Evolutionary conservation across 208 protist species (phyloP), one percentile per base, ranked within the genome.

Genomic region (Leishmania arabica): DNA sequence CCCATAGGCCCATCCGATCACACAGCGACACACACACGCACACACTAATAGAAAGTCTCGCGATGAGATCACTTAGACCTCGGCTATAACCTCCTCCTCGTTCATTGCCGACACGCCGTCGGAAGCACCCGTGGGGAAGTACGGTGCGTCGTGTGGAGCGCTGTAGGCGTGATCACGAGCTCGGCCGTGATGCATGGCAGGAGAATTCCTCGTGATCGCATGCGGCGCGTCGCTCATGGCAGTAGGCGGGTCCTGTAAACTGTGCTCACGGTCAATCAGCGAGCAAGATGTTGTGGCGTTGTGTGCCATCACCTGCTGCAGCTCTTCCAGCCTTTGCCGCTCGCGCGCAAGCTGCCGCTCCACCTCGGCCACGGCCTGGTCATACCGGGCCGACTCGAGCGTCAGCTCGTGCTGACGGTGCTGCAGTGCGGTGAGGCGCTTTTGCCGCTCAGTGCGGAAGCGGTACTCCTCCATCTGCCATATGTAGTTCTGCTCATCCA

Each of bases 381-480:
- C 83, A 42, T 87, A 84, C 4, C 77, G 82, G 15, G 65, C 51
- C 3, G 83, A 77, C 79, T 91, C 88, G 75, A 84, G 88, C n/a
- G 40, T 13, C n/a, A 88, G 31, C 73, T 90, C 84, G 4, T 69
- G 79, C 53, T 87, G 82, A 0, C 78, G 81, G 19, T 77, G 72
- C 73, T 89, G 82, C 73, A 93, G 68, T 6, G 83, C 80, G 2
- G 45, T 72, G 3, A 77, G 58, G 5, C 84, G 84, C 42, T 82
- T 79, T 64, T 88, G 84, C 7, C 91, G 84, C 79, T 95, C 91
- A 3, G 88, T 93, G 53, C 90, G 77, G 69, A 95, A 95, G 60
- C 90, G 91, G 45, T 87, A 82, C 37, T 85, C 88, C 83, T 95
- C 91, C 89, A 93, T 93, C 42, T 81, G 65, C 91, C 91, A 95